Evolutionary conservation across 2,329 filamentous ascomycete species (phyloP).

Genomic region (Dothiorella sarmentorum): DNA sequence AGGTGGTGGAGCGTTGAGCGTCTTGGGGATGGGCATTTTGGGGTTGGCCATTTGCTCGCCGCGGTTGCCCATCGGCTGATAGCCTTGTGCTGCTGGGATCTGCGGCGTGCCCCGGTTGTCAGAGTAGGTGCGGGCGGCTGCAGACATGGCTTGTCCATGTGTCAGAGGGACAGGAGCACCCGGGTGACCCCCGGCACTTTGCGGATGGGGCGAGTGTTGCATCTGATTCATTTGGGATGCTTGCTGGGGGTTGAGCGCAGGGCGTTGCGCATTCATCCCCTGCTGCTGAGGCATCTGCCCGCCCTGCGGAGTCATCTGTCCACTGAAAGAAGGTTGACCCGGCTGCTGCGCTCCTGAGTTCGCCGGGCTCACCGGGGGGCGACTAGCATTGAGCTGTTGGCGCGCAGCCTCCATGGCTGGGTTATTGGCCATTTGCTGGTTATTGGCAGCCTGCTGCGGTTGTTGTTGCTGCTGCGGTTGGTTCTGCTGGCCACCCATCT

Average conservation of each 20-base stretch:
- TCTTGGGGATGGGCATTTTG: constrained; percentile 82
- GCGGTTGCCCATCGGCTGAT: constrained; percentile 33
- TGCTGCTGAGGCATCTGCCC: constrained; percentile 12
- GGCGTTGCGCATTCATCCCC: constrained; percentile 9
- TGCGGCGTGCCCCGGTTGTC: constrained; percentile 31
- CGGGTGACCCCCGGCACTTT: constrained; percentile 30
- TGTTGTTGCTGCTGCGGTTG: constrained; percentile 28
- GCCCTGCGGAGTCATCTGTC: neutral
- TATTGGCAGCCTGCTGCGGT: constrained; percentile 19
- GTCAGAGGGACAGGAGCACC: constrained; percentile 36
- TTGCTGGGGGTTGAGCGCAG: constrained; percentile 19
- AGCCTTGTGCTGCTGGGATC: constrained; percentile 29
- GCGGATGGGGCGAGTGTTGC: constrained; percentile 37
- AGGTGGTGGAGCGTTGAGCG: constrained; percentile 67
- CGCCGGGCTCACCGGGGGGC: constrained; percentile 16
- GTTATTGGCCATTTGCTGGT: constrained; percentile 17
- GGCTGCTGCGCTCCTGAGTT: constrained; percentile 24
- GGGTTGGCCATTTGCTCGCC: constrained; percentile 46
- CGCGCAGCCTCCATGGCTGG: constrained; percentile 13
- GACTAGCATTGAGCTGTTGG: constrained; percentile 14
- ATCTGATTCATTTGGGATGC: constrained; percentile 22
- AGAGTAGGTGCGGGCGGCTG: constrained; percentile 40
- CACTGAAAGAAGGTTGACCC: constrained; percentile 20
- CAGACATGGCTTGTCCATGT: constrained; percentile 44
- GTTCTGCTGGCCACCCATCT: constrained; percentile 18